Conservation (phyloP, 2,329 filamentous ascomycete species). For the Ceratocystis variospora region DNA sequence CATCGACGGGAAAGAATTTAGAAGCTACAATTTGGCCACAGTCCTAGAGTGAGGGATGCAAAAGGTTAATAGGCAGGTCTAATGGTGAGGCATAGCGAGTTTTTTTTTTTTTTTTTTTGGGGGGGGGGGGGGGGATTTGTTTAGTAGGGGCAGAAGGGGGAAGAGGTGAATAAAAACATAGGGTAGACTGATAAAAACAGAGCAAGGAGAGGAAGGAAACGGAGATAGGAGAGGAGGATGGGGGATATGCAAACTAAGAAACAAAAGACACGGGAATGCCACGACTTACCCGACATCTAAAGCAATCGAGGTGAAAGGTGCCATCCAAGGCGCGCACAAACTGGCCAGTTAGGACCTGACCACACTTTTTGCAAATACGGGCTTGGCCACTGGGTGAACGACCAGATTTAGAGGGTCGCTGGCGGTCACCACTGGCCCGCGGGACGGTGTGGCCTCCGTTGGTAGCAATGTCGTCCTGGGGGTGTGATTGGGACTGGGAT, state of each 20-base stretch:
- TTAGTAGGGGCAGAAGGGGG: background rate
- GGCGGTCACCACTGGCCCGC: conserved; percentile 15
- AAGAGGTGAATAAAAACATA: background rate
- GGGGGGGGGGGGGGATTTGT: background rate
- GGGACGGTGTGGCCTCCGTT: background rate
- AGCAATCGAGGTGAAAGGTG: conserved; percentile 94
- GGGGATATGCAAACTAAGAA: conserved; percentile 15
- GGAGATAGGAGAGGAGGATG: conserved; percentile 15
- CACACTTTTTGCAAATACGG: conserved; percentile 73
- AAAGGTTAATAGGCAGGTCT: conserved; percentile 15
- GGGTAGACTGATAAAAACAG: background rate
- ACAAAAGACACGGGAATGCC: background rate
- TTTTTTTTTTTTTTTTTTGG: background rate
- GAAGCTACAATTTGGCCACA: conserved; percentile 94
- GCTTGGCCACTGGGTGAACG: conserved; percentile 45
- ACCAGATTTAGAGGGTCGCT: conserved; percentile 28
- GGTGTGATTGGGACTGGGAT: conserved; percentile 13
- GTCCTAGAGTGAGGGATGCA: conserved; percentile 45
- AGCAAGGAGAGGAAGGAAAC: background rate
- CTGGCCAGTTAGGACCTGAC: conserved; percentile 76
- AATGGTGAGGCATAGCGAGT: conserved; percentile 11
- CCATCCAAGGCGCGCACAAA: conserved; percentile 89
- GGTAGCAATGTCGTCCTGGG: background rate
- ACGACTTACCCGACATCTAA: conserved; percentile 75
- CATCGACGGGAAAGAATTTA: conserved; percentile 95